Evolutionary conservation across 2,329 filamentous ascomycete genomes (phyloP).

Genomic region (Colletotrichum orchidophilum): DNA sequence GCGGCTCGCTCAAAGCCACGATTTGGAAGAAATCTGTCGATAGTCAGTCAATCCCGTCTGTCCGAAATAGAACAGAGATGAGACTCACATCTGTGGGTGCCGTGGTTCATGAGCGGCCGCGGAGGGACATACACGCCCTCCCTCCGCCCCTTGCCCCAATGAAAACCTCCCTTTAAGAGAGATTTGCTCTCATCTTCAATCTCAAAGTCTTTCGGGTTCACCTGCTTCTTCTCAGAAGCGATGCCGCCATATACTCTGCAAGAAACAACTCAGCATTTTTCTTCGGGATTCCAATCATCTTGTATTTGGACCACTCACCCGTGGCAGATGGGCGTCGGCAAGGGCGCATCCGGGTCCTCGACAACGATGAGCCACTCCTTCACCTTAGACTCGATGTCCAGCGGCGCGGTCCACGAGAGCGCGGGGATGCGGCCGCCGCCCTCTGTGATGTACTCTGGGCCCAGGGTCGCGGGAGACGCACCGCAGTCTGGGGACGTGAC

Average conservation of each 20-base stretch:
- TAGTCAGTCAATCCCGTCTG: neutral
- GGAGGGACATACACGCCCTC: slow-evolving; percentile 55
- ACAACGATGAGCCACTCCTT: slow-evolving; percentile 56
- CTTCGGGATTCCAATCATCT: no score
- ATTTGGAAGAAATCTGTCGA: slow-evolving; percentile 57
- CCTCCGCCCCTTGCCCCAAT: slow-evolving; percentile 53
- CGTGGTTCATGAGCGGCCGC: slow-evolving; percentile 58
- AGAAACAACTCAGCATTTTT: neutral
- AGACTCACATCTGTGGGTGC: slow-evolving; percentile 57
- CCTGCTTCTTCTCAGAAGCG: slow-evolving; percentile 43
- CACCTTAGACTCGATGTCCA: slow-evolving; percentile 40
- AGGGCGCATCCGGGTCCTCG: slow-evolving; percentile 58
- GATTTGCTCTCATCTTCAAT: slow-evolving; percentile 40
- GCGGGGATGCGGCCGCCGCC: slow-evolving; percentile 51
- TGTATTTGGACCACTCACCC: slow-evolving; percentile 43
- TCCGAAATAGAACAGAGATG: neutral
- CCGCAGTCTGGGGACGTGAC: slow-evolving; percentile 53
- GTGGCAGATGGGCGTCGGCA: slow-evolving; percentile 55
- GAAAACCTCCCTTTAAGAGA: slow-evolving; percentile 54
- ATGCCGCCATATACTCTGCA: slow-evolving; percentile 50
- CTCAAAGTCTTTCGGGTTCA: slow-evolving; percentile 50
- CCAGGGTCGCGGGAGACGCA: slow-evolving; percentile 45
- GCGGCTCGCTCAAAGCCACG: slow-evolving; percentile 54
- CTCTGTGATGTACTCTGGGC: slow-evolving; percentile 48
- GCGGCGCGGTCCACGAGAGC: slow-evolving; percentile 49